phyloP scores from a whole-genome alignment of 2,329 filamentous ascomycete genomes.

The Mycogone perniciosa region DNA sequence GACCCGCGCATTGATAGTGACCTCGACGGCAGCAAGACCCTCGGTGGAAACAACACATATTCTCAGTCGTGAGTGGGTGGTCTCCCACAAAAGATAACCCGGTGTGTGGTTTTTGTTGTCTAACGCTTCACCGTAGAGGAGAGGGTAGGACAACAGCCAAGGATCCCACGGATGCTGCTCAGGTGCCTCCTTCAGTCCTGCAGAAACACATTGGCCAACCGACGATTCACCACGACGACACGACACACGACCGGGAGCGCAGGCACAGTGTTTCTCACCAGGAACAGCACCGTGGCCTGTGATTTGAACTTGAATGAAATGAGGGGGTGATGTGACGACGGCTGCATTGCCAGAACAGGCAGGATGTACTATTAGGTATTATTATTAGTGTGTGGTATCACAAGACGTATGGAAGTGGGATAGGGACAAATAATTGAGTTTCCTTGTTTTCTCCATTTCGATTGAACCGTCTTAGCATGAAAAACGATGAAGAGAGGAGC shows the following conservation, averaged over 20 bases:
- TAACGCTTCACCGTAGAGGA: slow-evolving; percentile 5
- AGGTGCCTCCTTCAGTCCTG: slow-evolving; percentile 51
- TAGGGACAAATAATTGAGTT: too few species aligned
- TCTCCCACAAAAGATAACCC: background rate
- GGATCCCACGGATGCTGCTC: slow-evolving; percentile 50
- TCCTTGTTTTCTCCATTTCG: too few species aligned
- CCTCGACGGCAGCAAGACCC: slow-evolving; percentile 47
- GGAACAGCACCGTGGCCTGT: slow-evolving; percentile 43
- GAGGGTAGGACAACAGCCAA: slow-evolving; percentile 15
- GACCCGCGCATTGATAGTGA: slow-evolving; percentile 52
- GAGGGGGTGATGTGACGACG: background rate
- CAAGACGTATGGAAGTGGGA: too few species aligned
- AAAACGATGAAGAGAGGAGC: too few species aligned
- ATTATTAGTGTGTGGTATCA: too few species aligned
- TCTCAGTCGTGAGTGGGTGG: slow-evolving; percentile 29
- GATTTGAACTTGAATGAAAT: slow-evolving; percentile 13
- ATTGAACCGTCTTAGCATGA: too few species aligned
- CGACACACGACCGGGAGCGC: slow-evolving; percentile 35
- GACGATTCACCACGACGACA: slow-evolving; percentile 38
- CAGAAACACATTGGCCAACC: slow-evolving; percentile 41
- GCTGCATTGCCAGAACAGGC: background rate
- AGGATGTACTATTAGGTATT: background rate
- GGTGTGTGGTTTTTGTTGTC: background rate
- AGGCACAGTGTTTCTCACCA: slow-evolving; percentile 44
- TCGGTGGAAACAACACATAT: slow-evolving; percentile 47